These are phyloP conservation scores for Vitellaria paradoxa DNA, from an alignment of 179 eudicot genomes.

Conservation along the genomic window DNA sequence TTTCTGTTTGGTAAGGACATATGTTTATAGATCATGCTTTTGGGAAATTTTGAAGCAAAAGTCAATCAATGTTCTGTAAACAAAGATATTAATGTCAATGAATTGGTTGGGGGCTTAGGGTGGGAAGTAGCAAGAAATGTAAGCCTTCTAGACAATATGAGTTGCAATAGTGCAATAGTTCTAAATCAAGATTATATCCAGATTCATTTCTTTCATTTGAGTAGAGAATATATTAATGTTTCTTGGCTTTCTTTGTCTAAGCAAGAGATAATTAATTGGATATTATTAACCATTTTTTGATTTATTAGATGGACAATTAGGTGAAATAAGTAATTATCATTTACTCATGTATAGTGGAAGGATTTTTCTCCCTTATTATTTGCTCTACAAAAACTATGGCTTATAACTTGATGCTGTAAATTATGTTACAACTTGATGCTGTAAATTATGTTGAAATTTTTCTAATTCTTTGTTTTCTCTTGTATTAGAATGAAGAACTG, in stretches of 20 bases:
- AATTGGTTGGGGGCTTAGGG: neutral
- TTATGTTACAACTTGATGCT: no score
- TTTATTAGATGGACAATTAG: neutral
- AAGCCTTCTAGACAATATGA: neutral
- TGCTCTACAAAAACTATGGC: neutral
- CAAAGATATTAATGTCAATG: neutral
- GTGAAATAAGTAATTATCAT: neutral
- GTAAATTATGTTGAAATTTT: neutral
- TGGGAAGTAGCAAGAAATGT: neutral
- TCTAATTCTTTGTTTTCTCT: neutral
- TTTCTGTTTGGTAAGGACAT: neutral
- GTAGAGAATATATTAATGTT: no score
- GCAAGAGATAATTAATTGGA: no score
- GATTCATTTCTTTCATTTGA: no score
- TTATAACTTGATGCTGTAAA: conserved; percentile 3
- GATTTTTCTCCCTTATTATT: neutral
- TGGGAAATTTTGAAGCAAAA: neutral
- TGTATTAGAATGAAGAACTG: conserved; percentile 36
- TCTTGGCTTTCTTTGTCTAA: no score
- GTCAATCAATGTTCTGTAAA: neutral
- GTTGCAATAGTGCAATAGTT: neutral
- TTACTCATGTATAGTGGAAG: neutral
- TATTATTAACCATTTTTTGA: no score
- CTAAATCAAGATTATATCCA: no score
- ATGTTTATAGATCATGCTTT: no score